Conservation (phyloP, 345 rosid species). For the Orychophragmus violaceus region DNA sequence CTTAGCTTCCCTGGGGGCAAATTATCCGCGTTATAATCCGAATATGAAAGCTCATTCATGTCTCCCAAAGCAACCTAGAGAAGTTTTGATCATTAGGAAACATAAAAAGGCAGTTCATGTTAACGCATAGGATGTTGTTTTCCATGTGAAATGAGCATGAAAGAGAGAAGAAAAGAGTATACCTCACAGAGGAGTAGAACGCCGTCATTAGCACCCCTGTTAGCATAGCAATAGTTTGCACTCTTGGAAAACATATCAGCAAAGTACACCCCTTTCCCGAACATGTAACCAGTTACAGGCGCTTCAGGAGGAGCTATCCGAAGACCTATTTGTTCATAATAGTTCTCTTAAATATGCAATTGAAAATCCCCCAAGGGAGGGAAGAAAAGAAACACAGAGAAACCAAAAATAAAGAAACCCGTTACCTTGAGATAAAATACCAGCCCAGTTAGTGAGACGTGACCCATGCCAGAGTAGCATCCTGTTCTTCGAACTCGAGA, state of each 20-base stretch:
- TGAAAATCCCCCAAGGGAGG: no score
- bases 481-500: slow-evolving; percentile 50
- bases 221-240: slow-evolving; percentile 78
- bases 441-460: slow-evolving; percentile 88
- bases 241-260: slow-evolving; percentile 98
- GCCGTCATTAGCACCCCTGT: slow-evolving; percentile 38
- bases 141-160: background rate
- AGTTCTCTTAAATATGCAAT: slow-evolving; percentile 1
- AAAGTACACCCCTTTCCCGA: slow-evolving; percentile 94
- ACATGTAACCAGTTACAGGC: slow-evolving; percentile 83
- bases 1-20: slow-evolving; percentile 77
- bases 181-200: slow-evolving; percentile 92
- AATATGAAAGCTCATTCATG: slow-evolving; percentile 62
- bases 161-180: background rate
- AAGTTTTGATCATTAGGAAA: background rate
- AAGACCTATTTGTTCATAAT: slow-evolving; percentile 46
- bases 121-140: background rate
- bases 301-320: slow-evolving; percentile 96
- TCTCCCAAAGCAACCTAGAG: slow-evolving; percentile 86
- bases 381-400: background rate
- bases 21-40: slow-evolving; percentile 64
- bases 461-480: slow-evolving; percentile 98
- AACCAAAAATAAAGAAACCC: background rate
- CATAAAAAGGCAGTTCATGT: background rate
- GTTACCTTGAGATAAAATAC: slow-evolving; percentile 89